Evolutionary conservation across 768 basidiomycete species (phyloP), one percentile per base, ranked within the genome.

Genomic region (Porpolomopsis calyptriformis): DNA sequence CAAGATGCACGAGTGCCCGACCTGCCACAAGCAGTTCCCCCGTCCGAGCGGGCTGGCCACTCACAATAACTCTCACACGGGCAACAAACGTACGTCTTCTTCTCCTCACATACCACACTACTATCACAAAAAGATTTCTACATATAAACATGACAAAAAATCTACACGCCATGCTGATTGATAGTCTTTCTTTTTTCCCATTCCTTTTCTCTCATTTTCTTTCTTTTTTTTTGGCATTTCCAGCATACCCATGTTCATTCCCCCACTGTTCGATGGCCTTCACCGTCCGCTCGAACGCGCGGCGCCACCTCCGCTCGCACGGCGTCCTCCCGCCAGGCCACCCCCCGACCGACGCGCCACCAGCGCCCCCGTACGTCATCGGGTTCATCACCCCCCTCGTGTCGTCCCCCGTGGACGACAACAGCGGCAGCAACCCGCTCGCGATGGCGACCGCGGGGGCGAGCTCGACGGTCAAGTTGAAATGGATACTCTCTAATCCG

Each of bases 261-360:
- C 65, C 72, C 11, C 69, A 70, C 26, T 89, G 86, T 57, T 61
- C 65, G 24, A 80, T 82, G 56, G 72, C 69, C 3, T 89, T 88
- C 55, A 77, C 82, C 16, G 85, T 88, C 14, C 77, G 82, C 10
- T 88, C 85, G 6, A 89, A 89, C 53, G 84, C 84, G 12, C 84
- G 79, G 59, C 74, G 85, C 26, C 85, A 89, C 55, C 70, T 85
- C 29, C 80, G 82, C 37, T 86, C 82, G 1, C 85, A 89, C 52
- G 81, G 82, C 20, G 69, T 80, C 49, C 59, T 52, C 9, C 47
- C 45, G n/a, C 50, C 47, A 16, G 24, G 46, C n/a, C 45, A 27
- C 8, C 43, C 49, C 14, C 39, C 44, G 20, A 40, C 53, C 5
- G 43, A n/a, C n/a, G n/a, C n/a, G n/a, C n/a, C n/a, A n/a, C n/a